A percentile compares a stretch with the other conserved stretches of the same genome.
Evolutionary conservation across 805 yeast species (phyloP).

Genomic region (Saturnispora hagleri): DNA sequence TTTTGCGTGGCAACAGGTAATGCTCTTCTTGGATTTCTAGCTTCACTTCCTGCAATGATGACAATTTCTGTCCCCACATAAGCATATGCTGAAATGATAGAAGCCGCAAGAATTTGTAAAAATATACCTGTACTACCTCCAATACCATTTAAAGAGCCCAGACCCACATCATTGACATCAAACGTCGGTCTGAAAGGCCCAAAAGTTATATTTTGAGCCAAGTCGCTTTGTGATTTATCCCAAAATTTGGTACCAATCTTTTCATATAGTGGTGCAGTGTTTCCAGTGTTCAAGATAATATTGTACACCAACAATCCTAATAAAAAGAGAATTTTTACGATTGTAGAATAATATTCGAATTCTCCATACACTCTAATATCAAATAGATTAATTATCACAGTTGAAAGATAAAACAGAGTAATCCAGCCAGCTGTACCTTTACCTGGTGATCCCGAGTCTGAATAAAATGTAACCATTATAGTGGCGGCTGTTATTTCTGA

Average conservation of each 20-base stretch:
- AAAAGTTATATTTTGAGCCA: slow-evolving; percentile 39
- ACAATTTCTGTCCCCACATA: slow-evolving; percentile 79
- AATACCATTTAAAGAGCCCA: slow-evolving; percentile 45
- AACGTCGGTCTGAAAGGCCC: slow-evolving; percentile 72
- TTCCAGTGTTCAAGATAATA: slow-evolving; percentile 58
- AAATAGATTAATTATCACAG: slow-evolving; percentile 45
- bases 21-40: slow-evolving; percentile 69
- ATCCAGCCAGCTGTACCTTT: slow-evolving; percentile 61
- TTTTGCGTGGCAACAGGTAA: slow-evolving; percentile 69
- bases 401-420: slow-evolving; percentile 42
- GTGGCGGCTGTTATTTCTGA: slow-evolving; percentile 77
- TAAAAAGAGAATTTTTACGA: slow-evolving; percentile 46
- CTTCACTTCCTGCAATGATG: slow-evolving; percentile 77
- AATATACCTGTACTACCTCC: slow-evolving; percentile 54
- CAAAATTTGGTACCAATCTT: slow-evolving; percentile 64
- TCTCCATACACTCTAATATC: slow-evolving; percentile 73
- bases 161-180: slow-evolving; percentile 54
- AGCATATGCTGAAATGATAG: slow-evolving; percentile 60
- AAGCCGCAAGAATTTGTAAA: slow-evolving; percentile 50
- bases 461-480: slow-evolving; percentile 63
- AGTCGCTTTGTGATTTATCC: slow-evolving; percentile 44
- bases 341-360: slow-evolving; percentile 53
- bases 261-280: slow-evolving; percentile 34
- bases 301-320: slow-evolving; percentile 50
- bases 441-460: slow-evolving; percentile 41